Percentiles rank a stretch among this genome's conserved stretches.
Conservation (phyloP, 2,329 filamentous ascomycete genomes). For the Botryosphaeria dothidea region DNA sequence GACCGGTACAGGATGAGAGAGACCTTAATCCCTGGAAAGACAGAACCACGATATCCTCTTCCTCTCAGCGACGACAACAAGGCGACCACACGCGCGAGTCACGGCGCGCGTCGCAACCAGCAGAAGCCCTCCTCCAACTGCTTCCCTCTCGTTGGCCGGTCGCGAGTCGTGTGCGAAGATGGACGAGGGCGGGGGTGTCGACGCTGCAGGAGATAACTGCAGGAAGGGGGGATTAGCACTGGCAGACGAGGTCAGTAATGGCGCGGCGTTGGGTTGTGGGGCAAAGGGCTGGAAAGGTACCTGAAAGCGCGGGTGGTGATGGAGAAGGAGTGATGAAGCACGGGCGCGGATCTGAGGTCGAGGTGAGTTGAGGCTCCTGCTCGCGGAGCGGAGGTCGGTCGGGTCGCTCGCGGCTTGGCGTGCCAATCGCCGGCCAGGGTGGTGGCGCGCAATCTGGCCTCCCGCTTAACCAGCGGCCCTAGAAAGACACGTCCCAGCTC, state of each 20-base stretch:
- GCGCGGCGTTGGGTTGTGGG: neutral
- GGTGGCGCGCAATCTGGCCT: slow-evolving; percentile 18
- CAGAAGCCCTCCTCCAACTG: slow-evolving; percentile 16
- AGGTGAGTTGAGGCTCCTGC: slow-evolving; percentile 14
- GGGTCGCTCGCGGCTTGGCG: slow-evolving; percentile 14
- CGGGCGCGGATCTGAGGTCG: slow-evolving; percentile 13
- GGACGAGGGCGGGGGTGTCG: neutral
- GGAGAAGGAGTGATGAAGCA: slow-evolving; percentile 15
- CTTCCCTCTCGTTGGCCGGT: slow-evolving; percentile 5
- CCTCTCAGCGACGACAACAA: slow-evolving; percentile 11
- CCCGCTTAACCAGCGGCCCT: slow-evolving; percentile 8
- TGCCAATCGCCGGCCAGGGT: slow-evolving; percentile 11
- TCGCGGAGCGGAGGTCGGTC: slow-evolving; percentile 8
- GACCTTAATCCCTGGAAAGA: slow-evolving; percentile 19
- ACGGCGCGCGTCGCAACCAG: slow-evolving; percentile 4
- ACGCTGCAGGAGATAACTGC: slow-evolving; percentile 1
- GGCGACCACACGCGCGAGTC: neutral
- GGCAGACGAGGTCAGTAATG: neutral
- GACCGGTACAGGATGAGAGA: slow-evolving; percentile 18
- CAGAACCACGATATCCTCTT: slow-evolving; percentile 17
- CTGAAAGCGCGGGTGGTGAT: slow-evolving; percentile 7
- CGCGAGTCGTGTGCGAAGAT: slow-evolving; percentile 8
- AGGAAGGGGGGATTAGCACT: neutral
- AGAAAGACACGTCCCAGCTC: slow-evolving; percentile 16
- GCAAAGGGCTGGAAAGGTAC: neutral